These are phyloP conservation scores for Petunia secreta DNA, from an alignment of 257 asterid genomes.

Conservation along the genomic window DNA sequence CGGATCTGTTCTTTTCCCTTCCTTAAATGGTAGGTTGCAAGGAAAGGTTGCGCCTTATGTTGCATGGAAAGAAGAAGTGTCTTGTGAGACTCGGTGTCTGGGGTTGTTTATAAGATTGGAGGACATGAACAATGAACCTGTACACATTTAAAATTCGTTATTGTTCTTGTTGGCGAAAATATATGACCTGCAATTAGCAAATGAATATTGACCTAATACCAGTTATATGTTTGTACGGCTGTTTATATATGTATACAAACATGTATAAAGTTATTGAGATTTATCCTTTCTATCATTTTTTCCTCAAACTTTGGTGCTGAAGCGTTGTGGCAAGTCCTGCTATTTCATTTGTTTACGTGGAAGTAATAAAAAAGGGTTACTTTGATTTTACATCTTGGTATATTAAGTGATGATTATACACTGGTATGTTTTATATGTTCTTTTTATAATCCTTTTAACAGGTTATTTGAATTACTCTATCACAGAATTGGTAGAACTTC, in stretches of 20 bases:
- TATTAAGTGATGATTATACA: no score
- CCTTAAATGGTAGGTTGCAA: neutral
- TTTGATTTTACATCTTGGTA: no score
- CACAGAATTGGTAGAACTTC: no score
- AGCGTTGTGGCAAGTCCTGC: no score
- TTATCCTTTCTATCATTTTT: no score
- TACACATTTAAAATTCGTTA: neutral
- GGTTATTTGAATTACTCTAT: no score
- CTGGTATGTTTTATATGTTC: no score
- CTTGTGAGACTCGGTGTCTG: neutral
- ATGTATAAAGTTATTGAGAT: neutral
- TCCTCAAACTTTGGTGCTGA: no score
- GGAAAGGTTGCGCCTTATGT: slow-evolving; percentile 4
- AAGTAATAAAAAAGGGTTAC: no score
- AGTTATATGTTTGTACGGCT: neutral
- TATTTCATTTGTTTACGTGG: no score
- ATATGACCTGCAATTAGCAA: slow-evolving; percentile 12
- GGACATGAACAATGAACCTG: neutral
- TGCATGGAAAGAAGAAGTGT: neutral
- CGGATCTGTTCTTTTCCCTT: slow-evolving; percentile 1
- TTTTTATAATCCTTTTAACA: no score
- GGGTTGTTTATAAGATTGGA: neutral
- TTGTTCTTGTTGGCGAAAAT: neutral
- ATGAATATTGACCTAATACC: neutral
- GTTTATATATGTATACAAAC: neutral